A percentile compares a stretch with the other conserved stretches of the same genome.
Conservation (phyloP, 2,329 filamentous ascomycete species). For the Aulographum hederae region DNA sequence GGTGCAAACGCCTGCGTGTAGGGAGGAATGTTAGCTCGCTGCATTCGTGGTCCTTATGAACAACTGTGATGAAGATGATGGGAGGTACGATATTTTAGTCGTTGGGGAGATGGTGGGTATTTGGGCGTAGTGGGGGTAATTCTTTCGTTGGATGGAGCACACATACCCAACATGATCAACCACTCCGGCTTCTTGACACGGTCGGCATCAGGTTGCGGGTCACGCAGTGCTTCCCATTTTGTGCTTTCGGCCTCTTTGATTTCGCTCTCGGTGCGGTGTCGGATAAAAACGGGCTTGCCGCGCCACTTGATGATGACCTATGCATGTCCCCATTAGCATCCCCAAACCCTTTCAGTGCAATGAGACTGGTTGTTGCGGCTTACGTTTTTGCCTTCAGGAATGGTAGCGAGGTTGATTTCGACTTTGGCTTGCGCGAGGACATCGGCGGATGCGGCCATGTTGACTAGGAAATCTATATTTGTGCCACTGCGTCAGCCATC, state of each 20-base stretch:
- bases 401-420: slow-evolving; percentile 79
- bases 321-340: slow-evolving; percentile 4
- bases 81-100: background rate
- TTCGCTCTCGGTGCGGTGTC: slow-evolving; percentile 84
- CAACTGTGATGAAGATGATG: background rate
- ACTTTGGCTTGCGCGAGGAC: slow-evolving; percentile 99
- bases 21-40: slow-evolving; percentile 11
- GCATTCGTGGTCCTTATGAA: background rate
- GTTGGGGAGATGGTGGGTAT: background rate
- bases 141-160: background rate
- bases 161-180: slow-evolving; percentile 89
- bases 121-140: background rate
- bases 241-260: slow-evolving; percentile 88
- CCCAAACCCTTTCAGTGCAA: slow-evolving; percentile 7
- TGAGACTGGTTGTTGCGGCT: slow-evolving; percentile 22
- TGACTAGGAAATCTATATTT: slow-evolving; percentile 97
- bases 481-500: slow-evolving; percentile 10
- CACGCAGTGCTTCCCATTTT: slow-evolving; percentile 67
- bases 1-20: slow-evolving; percentile 88
- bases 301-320: slow-evolving; percentile 99
- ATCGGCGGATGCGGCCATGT: slow-evolving; percentile 98
- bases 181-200: slow-evolving; percentile 97
- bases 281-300: slow-evolving; percentile 99
- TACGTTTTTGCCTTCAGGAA: slow-evolving; percentile 99
- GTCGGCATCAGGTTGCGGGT: slow-evolving; percentile 78